phyloP scores from a whole-genome alignment of 2,329 filamentous ascomycete species.

The Kalmusia sp. region DNA sequence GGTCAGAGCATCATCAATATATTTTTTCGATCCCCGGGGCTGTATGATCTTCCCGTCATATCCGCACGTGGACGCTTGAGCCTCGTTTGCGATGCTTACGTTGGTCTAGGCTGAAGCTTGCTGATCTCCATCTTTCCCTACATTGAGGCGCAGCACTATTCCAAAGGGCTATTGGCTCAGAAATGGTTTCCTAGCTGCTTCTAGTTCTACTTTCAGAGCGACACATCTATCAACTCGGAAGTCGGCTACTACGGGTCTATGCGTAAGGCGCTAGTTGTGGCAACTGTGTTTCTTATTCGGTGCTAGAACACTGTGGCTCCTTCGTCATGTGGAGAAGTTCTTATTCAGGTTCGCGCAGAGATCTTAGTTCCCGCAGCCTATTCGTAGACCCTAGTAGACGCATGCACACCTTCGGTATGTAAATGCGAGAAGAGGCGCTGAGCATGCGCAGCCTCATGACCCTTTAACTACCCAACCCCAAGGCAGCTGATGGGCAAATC shows the following conservation, averaged over 20 bases:
- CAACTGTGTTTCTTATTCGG: slow-evolving; percentile 19
- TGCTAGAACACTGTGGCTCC: slow-evolving; percentile 7
- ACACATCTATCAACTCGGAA: slow-evolving; percentile 7
- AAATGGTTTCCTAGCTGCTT: not conserved
- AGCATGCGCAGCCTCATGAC: slow-evolving; percentile 5
- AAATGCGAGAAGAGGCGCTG: slow-evolving; percentile 13
- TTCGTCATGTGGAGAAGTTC: slow-evolving; percentile 8
- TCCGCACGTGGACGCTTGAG: slow-evolving; percentile 14
- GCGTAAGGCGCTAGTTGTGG: slow-evolving; percentile 12
- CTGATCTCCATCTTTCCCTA: slow-evolving; percentile 16
- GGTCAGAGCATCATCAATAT: not conserved
- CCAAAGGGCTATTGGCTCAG: not conserved
- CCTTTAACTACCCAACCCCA: not conserved
- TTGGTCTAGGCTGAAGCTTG: slow-evolving; percentile 12
- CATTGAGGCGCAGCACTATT: slow-evolving; percentile 16
- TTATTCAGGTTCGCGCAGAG: slow-evolving; percentile 2
- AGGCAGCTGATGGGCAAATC: slow-evolving; percentile 7
- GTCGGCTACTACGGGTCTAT: slow-evolving; percentile 11
- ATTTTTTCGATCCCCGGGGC: not conserved
- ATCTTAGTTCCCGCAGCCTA: slow-evolving; percentile 4
- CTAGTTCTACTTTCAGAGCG: not conserved
- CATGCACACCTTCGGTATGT: slow-evolving; percentile 1
- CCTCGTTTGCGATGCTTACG: slow-evolving; percentile 17
- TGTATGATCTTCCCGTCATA: not conserved
- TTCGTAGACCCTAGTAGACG: not conserved